Base-by-base conservation (phyloP, 2,329 filamentous ascomycete species). In the Cadophora sp. region DNA sequence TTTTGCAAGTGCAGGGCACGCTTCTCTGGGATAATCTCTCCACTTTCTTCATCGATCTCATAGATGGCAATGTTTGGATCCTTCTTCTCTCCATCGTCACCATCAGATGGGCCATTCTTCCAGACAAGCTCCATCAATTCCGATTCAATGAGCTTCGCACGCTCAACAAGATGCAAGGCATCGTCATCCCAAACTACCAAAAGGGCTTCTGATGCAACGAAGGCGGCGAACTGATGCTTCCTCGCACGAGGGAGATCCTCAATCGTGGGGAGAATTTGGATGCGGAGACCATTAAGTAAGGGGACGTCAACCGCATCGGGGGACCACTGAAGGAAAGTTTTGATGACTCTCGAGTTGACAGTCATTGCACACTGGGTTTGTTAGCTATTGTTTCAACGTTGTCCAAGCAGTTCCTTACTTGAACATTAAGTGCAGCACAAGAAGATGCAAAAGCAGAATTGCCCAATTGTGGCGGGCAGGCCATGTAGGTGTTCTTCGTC, bases 151-250 rank as follows among this genome's bases (percentile, higher is more conserved):
- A 84, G 83, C 75, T 89, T 88, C 53, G 91, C 92, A 64, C 91
- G 84, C 64, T 86, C 80, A 5, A 94, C 83, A 9, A 95, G 81
- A 74, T 93, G 88, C 65, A 90, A 82, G 0, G 91, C 87, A 65
- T 94, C 91, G 71, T 95, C 92, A 71, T 95, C 92, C 92, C 92
- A 96, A 0, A 95, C 91, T 1, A 95, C 82, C 1, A 96, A 81
- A 5, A 94, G 81, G 4, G 87, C 87, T 69, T 92, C 89, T 0
- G 86, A 87, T 1, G 90, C 88, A 50, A 95, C 84, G 76, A 95
- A 94, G 8, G 92, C 92, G 14, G 91, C 92, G 71, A 91, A 94
- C 76, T 95, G 92, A 76, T 93, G 87, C 77, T 93, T 94, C 67
- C 91, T 85, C 5, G 91, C 91, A 48, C 87, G 83, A 0, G 88